A percentile compares a stretch with the other conserved stretches of the same genome.
These are phyloP conservation scores for Fusarium acutatum DNA, from an alignment of 2,329 filamentous ascomycete species.

Conservation along the genomic window DNA sequence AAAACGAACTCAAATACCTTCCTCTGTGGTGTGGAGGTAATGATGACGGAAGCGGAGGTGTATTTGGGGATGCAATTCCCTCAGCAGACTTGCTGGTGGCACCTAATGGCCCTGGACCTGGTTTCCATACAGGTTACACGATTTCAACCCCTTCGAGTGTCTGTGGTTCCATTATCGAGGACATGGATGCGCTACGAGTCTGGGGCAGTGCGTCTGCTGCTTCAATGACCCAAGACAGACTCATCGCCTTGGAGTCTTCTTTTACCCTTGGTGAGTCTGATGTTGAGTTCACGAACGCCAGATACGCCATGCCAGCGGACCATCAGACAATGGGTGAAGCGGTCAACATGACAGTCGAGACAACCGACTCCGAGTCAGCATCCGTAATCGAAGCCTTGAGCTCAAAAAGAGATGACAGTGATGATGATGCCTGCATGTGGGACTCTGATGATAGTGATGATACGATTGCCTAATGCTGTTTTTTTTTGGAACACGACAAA, in stretches of 20 bases:
- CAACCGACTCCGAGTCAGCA: constrained; percentile 22
- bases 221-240: constrained; percentile 48
- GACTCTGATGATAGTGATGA: constrained; percentile 10
- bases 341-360: constrained; percentile 38
- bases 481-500: background rate
- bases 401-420: constrained; percentile 6
- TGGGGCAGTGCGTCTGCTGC: constrained; percentile 46
- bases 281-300: constrained; percentile 48
- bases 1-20: constrained; percentile 68
- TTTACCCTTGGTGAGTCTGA: constrained; percentile 44
- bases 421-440: constrained; percentile 25
- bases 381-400: constrained; percentile 10
- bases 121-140: constrained; percentile 56
- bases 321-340: constrained; percentile 40
- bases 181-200: constrained; percentile 46
- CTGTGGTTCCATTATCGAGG: constrained; percentile 48
- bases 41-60: constrained; percentile 61
- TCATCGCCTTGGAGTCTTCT: constrained; percentile 46
- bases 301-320: constrained; percentile 45
- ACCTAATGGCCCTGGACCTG: constrained; percentile 56
- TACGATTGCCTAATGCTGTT: constrained; percentile 6
- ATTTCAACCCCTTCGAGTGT: constrained; percentile 46
- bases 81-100: constrained; percentile 51
- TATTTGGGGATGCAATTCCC: constrained; percentile 55
- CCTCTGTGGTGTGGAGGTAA: constrained; percentile 71